Percentiles rank a stretch among this genome's conserved stretches.
Evolutionary conservation across 2,329 filamentous ascomycete genomes (phyloP).

Genomic region (Microcera coccophila): DNA sequence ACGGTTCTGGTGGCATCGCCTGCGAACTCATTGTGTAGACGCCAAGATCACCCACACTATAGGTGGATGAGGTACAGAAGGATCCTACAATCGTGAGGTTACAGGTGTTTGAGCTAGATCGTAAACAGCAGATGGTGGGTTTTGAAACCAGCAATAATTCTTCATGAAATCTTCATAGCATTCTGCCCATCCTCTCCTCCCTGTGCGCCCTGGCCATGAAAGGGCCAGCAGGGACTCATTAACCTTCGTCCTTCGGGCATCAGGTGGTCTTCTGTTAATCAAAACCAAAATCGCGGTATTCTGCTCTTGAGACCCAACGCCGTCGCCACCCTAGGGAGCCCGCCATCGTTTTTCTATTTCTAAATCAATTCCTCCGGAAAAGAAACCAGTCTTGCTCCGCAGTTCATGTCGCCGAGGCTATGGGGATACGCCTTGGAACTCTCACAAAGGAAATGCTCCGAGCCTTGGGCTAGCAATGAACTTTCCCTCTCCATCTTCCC

Average conservation of each 20-base stretch:
- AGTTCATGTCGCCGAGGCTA: constrained; percentile 1
- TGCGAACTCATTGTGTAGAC: no score
- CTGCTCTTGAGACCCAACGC: not conserved
- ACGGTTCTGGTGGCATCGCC: no score
- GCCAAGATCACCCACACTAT: no score
- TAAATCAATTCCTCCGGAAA: constrained; percentile 9
- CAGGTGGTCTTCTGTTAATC: not conserved
- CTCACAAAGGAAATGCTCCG: constrained; percentile 19
- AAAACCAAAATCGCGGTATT: not conserved
- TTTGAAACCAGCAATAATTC: constrained; percentile 1
- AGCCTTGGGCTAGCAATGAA: constrained; percentile 8
- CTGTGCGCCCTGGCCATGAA: not conserved
- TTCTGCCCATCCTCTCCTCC: not conserved
- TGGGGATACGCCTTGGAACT: constrained; percentile 4
- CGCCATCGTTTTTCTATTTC: constrained; percentile 14
- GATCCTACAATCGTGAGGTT: no score
- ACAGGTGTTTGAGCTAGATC: no score
- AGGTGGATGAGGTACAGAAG: no score
- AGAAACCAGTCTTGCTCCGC: constrained; percentile 1
- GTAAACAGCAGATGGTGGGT: no score
- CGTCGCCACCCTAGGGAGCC: not conserved
- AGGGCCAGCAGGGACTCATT: not conserved
- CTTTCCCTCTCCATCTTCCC: constrained; percentile 9
- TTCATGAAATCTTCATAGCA: constrained; percentile 9
- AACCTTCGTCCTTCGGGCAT: not conserved